phyloP scores from a whole-genome alignment of 768 basidiomycete species.

The Cystoderma amianthinum region DNA sequence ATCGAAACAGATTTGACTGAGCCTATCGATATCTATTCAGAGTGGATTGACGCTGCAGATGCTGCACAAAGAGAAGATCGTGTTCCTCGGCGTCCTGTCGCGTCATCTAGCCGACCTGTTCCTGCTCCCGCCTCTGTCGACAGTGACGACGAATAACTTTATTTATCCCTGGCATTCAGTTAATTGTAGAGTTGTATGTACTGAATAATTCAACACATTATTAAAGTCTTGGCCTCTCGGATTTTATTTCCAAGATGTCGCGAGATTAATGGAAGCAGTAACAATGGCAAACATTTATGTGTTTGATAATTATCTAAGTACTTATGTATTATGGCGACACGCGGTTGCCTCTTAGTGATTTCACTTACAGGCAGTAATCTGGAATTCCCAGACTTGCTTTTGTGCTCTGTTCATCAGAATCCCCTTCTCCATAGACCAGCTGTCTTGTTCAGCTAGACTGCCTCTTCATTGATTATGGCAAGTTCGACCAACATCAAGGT shows the following conservation, averaged over 20 bases:
- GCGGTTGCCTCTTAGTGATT: not conserved
- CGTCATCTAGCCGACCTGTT: slow-evolving; percentile 53
- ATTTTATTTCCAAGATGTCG: no score
- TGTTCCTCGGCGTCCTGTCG: slow-evolving; percentile 42
- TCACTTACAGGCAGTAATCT: not conserved
- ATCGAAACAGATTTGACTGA: slow-evolving; percentile 66
- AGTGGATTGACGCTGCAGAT: slow-evolving; percentile 88
- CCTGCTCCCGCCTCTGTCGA: slow-evolving; percentile 34
- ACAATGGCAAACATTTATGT: not conserved
- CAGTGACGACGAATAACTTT: slow-evolving; percentile 39
- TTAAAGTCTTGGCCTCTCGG: no score
- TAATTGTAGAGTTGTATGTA: not conserved
- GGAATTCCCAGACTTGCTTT: not conserved
- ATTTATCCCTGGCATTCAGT: not conserved
- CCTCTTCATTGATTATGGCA: slow-evolving; percentile 36
- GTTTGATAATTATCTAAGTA: no score
- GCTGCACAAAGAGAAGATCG: slow-evolving; percentile 66
- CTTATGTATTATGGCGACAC: no score
- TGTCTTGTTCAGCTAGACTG: slow-evolving; percentile 2
- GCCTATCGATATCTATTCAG: slow-evolving; percentile 84
- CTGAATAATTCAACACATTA: not conserved
- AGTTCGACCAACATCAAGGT: slow-evolving; percentile 95
- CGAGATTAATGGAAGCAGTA: no score
- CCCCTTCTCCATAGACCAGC: not conserved
- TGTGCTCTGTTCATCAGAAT: no score